Evolutionary conservation across 371 early-diverging fungal species (phyloP).

Genomic region (Blastocladiella emersonii): DNA sequence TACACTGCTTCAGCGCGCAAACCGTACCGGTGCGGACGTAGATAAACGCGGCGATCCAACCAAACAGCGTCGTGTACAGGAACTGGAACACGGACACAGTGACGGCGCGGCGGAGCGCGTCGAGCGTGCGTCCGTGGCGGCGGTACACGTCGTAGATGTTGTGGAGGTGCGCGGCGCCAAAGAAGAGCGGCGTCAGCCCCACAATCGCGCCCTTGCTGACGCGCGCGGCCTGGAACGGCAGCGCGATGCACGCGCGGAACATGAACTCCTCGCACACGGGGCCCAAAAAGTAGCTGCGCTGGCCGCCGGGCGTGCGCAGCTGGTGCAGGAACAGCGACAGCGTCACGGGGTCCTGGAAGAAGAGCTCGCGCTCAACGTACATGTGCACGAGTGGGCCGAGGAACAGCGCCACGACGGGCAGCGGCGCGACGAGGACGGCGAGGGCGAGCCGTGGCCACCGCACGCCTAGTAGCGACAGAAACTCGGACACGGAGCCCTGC

Average conservation of each 20-base stretch:
- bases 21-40: slow-evolving; percentile 21
- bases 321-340: neutral
- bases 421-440: neutral
- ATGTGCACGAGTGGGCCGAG: slow-evolving; percentile 14
- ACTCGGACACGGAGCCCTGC: no score
- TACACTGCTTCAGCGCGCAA: no score
- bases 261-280: slow-evolving; percentile 28
- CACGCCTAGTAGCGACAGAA: neutral
- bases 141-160: slow-evolving; percentile 16
- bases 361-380: neutral
- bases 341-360: neutral
- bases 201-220: slow-evolving; percentile 9
- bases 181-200: slow-evolving; percentile 17
- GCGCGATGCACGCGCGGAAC: slow-evolving; percentile 25
- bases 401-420: slow-evolving; percentile 10
- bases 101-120: slow-evolving; percentile 10
- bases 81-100: slow-evolving; percentile 21
- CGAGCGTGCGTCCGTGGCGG: slow-evolving; percentile 4
- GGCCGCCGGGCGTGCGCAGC: neutral
- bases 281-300: slow-evolving; percentile 11
- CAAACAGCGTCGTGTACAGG: slow-evolving; percentile 37
- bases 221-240: slow-evolving; percentile 12
- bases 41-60: slow-evolving; percentile 31
- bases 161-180: slow-evolving; percentile 31
- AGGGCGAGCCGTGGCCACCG: neutral